Conservation (phyloP, 352 stramenopile genomes). For the Phytopythium mirpurense region DNA sequence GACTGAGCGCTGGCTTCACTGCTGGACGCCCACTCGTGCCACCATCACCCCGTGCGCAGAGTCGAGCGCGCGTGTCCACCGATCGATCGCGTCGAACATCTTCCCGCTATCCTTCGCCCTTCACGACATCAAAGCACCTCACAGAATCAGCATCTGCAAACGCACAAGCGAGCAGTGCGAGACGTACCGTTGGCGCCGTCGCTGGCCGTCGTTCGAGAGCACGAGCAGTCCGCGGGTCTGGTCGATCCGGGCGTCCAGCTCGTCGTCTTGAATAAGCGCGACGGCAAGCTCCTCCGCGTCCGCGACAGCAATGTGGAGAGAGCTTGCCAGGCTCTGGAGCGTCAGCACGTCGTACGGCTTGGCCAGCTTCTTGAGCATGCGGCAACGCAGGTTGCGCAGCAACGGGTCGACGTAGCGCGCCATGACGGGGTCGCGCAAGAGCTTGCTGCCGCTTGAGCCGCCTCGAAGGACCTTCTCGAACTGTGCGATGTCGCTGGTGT, state of each 20-base stretch:
- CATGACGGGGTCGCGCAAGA: conserved; percentile 94
- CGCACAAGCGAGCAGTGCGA: background rate
- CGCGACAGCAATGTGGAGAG: conserved; percentile 84
- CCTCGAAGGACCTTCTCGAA: conserved; percentile 88
- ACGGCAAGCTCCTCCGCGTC: conserved; percentile 91
- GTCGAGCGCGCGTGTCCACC: conserved; percentile 50
- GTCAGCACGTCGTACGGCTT: conserved; percentile 89
- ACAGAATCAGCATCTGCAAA: conserved; percentile 4
- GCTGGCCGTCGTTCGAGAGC: conserved; percentile 17
- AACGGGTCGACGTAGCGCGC: conserved; percentile 88
- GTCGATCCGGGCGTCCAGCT: conserved; percentile 89
- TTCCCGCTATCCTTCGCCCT: conserved; percentile 48
- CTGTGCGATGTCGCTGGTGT: conserved; percentile 88
- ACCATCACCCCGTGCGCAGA: conserved; percentile 42
- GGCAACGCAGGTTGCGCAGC: conserved; percentile 90
- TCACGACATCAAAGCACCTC: too few relatives aligned
- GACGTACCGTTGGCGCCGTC: conserved; percentile 42
- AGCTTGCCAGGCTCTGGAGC: conserved; percentile 79
- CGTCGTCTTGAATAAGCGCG: conserved; percentile 88
- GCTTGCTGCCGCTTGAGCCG: conserved; percentile 16
- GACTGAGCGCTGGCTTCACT: conserved; percentile 8
- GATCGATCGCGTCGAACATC: conserved; percentile 63
- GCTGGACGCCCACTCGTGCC: conserved; percentile 26
- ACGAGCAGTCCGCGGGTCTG: conserved; percentile 63
- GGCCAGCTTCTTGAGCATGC: conserved; percentile 90